Evolutionary conservation across 768 basidiomycete species (phyloP).

Genomic region (Mycena amicta): DNA sequence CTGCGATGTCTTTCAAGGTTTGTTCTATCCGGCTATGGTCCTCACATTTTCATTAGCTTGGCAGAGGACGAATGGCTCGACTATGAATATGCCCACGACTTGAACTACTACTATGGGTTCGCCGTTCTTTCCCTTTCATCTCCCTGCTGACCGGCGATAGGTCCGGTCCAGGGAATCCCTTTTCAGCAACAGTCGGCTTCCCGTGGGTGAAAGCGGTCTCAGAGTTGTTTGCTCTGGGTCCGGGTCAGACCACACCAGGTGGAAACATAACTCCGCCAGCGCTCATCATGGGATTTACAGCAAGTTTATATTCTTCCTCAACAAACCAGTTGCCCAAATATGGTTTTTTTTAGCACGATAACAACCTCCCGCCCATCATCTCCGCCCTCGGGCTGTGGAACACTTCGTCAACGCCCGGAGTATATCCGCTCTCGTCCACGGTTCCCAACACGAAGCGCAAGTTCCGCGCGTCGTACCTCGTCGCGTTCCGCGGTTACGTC

Average conservation of each 20-base stretch:
- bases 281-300: slow-evolving; percentile 47
- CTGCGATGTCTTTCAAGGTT: slow-evolving; percentile 43
- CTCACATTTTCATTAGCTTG: background rate
- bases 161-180: slow-evolving; percentile 48
- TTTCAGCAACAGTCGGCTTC: slow-evolving; percentile 40
- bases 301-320: slow-evolving; percentile 16
- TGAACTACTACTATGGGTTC: slow-evolving; percentile 51
- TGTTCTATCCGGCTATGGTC: slow-evolving; percentile 4
- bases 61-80: slow-evolving; percentile 43
- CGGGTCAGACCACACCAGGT: slow-evolving; percentile 26
- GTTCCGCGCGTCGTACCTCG: slow-evolving; percentile 43
- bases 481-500: slow-evolving; percentile 43
- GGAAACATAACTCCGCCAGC: slow-evolving; percentile 39
- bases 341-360: slow-evolving; percentile 39
- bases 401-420: slow-evolving; percentile 28
- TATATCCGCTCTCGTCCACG: slow-evolving; percentile 41
- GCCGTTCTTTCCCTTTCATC: too few relatives aligned
- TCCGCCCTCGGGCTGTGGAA: slow-evolving; percentile 48
- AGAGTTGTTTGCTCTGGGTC: slow-evolving; percentile 37
- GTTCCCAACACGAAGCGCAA: slow-evolving; percentile 32
- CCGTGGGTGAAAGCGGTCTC: slow-evolving; percentile 44
- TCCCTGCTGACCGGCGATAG: slow-evolving; percentile 25
- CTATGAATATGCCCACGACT: slow-evolving; percentile 48
- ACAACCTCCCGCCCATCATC: slow-evolving; percentile 44
- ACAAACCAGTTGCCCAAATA: background rate